Percentiles rank a stretch among this genome's conserved stretches.
These are phyloP conservation scores for Kwoniella shandongensis DNA, from an alignment of 768 basidiomycete species.

Conservation along the genomic window DNA sequence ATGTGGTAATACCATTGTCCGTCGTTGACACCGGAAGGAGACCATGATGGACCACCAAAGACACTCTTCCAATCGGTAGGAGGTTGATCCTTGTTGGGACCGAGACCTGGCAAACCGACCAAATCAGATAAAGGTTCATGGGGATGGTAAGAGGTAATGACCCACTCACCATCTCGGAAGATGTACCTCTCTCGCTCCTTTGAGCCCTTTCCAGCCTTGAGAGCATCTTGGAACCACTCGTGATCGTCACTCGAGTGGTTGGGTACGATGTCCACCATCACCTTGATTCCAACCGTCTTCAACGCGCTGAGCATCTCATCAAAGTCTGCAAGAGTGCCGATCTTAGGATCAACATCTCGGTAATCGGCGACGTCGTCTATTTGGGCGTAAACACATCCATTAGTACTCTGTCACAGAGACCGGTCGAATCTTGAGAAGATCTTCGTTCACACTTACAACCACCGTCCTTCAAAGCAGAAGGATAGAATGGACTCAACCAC, in stretches of 20 bases:
- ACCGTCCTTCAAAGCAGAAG: slow-evolving; percentile 44
- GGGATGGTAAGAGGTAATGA: background rate
- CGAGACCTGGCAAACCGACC: slow-evolving; percentile 22
- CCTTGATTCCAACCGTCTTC: slow-evolving; percentile 34
- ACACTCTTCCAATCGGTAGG: slow-evolving; percentile 39
- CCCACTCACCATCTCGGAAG: slow-evolving; percentile 41
- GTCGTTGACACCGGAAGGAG: slow-evolving; percentile 27
- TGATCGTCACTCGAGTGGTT: slow-evolving; percentile 47
- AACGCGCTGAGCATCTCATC: slow-evolving; percentile 38
- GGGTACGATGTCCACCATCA: slow-evolving; percentile 47
- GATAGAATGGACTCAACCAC: slow-evolving; percentile 47
- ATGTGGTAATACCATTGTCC: slow-evolving; percentile 46
- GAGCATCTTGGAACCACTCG: slow-evolving; percentile 45
- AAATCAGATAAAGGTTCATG: background rate
- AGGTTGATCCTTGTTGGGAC: slow-evolving; percentile 30
- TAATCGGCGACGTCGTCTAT: slow-evolving; percentile 48
- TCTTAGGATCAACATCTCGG: slow-evolving; percentile 41
- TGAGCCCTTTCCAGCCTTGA: slow-evolving; percentile 35
- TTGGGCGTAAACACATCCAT: no score
- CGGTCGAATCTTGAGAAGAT: no score
- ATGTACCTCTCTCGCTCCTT: slow-evolving; percentile 34
- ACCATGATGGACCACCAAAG: slow-evolving; percentile 45
- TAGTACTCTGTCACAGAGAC: no score
- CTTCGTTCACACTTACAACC: slow-evolving; percentile 35
- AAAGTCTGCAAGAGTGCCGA: slow-evolving; percentile 44